Evolutionary conservation across 140 eudicot species (phyloP), one percentile per base, ranked within the genome.

Genomic region (Erigeron philadelphicus): DNA sequence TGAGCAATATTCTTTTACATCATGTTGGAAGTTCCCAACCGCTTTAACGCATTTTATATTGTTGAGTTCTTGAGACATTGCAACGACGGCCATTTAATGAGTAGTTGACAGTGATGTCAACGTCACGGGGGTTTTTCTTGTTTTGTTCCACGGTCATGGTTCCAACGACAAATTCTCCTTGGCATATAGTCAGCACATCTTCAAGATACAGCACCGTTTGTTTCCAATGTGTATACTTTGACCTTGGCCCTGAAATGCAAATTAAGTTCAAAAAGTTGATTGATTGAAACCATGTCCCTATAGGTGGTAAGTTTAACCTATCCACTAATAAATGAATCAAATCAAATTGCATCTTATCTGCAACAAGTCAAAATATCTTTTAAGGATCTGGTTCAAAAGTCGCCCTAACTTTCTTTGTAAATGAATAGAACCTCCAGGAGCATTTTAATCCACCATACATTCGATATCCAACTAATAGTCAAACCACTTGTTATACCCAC

Each of bases 51-150:
- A 94, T 94, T 63, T 81, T 82, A 75, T 81, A 89, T 47, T 49
- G 56, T 60, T 94, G 97, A 58, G 95, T 94, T 73, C 85, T 94
- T 42, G 99, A 81, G 71, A 77, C 82, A 49, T 21, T 47, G 79
- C 88, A 85, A 11, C 81, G 89, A 19, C 72, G 75, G n/a, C 99
- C 99, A 68, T 84, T 84, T 55, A 94, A 72, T 0, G 95, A 71
- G 79, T 94, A 94, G 63, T 83, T 83, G 67, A 94, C 72, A 61
- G 78, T 76, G 66, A 94, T 87, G 59, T 94, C 99, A 10, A 94
- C 64, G 41, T 94, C 99, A 16, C 99, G 90, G 5, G 97, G 99
- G 67, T 94, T 94, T 79, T 87, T 94, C 95, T 89, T 87, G 84
- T 94, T 94, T 61, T 85, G 95, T 42, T 97, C 70, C 16, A 94